A percentile compares a stretch with the other conserved stretches of the same genome.
phyloP scores from a whole-genome alignment of 805 yeast species.

The Nakazawaea siamensis region DNA sequence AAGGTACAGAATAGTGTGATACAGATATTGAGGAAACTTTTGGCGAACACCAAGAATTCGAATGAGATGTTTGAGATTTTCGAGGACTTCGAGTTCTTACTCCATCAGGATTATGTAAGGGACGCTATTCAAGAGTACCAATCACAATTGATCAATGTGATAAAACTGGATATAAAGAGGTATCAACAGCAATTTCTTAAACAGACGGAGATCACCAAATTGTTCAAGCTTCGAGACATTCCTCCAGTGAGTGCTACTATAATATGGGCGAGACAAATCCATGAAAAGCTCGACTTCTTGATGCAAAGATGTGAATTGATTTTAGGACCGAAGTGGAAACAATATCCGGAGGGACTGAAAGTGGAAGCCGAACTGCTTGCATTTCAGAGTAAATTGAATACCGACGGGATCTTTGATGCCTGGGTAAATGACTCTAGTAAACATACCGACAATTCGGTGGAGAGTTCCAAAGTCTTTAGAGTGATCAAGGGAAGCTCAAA shows the following conservation, averaged over 20 bases:
- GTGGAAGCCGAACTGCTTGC: slow-evolving; percentile 41
- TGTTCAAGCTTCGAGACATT: slow-evolving; percentile 34
- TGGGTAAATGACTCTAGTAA: slow-evolving; percentile 35
- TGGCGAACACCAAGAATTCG: slow-evolving; percentile 31
- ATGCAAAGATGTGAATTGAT: slow-evolving; percentile 37
- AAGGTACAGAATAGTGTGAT: slow-evolving; percentile 39
- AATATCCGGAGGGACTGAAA: slow-evolving; percentile 58
- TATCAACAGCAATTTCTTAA: slow-evolving; percentile 31
- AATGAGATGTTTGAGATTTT: slow-evolving; percentile 46
- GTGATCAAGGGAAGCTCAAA: slow-evolving; percentile 19
- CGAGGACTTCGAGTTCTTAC: slow-evolving; percentile 36
- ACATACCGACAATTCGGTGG: slow-evolving; percentile 7
- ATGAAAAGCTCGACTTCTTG: slow-evolving; percentile 32
- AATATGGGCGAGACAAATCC: slow-evolving; percentile 46
- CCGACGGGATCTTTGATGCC: slow-evolving; percentile 27
- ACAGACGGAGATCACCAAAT: slow-evolving; percentile 25
- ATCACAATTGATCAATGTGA: slow-evolving; percentile 35
- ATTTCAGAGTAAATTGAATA: slow-evolving; percentile 38
- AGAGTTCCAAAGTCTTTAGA: slow-evolving; percentile 23
- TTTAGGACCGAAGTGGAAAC: slow-evolving; percentile 54
- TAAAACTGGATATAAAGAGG: slow-evolving; percentile 35
- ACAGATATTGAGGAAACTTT: slow-evolving; percentile 25
- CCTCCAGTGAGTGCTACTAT: slow-evolving; percentile 39
- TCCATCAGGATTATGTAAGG: slow-evolving; percentile 45
- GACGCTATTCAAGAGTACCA: slow-evolving; percentile 57